phyloP scores from a whole-genome alignment of 805 yeast genomes.

The Starmerella tilneyi region DNA sequence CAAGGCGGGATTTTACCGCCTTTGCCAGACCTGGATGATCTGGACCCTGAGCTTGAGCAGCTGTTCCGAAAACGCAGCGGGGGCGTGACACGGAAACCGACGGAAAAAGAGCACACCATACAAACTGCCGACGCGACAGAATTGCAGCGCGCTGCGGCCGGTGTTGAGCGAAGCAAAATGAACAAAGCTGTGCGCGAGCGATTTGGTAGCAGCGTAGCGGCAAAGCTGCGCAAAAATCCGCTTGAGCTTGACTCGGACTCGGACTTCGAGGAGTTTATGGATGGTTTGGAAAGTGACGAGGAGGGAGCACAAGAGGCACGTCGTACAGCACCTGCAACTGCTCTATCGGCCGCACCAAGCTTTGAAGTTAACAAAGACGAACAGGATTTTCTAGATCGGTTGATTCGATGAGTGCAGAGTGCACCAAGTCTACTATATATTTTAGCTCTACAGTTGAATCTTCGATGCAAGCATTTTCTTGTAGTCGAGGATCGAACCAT shows the following conservation, averaged over 20 bases:
- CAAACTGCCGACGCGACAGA: conserved; percentile 3
- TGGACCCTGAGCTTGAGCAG: conserved; percentile 6
- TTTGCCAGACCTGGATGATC: conserved; percentile 1
- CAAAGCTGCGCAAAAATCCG: conserved; percentile 2
- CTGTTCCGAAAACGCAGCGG: conserved; percentile 1
- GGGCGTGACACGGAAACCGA: background rate
- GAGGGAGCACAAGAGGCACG: background rate
- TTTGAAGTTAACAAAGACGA: conserved; percentile 10
- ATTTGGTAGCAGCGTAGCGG: conserved; percentile 13
- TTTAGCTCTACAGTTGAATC: conserved; percentile 34
- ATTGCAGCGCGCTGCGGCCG: conserved; percentile 17
- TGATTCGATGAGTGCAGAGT: conserved; percentile 2
- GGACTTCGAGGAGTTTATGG: conserved; percentile 26
- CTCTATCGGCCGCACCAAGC: background rate
- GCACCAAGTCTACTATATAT: background rate
- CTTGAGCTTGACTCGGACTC: conserved; percentile 21
- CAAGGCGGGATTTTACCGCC: background rate
- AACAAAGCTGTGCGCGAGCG: conserved; percentile 14
- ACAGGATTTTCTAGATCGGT: conserved; percentile 17
- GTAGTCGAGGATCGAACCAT: conserved; percentile 79
- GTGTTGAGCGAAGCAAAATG: conserved; percentile 17
- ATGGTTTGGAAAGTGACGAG: conserved; percentile 2
- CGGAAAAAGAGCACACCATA: background rate
- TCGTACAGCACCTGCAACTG: background rate
- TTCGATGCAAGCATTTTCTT: conserved; percentile 89